phyloP scores from a whole-genome alignment of 1,284 basidiomycete genomes.

The Cutaneotrichosporon daszewskae region DNA sequence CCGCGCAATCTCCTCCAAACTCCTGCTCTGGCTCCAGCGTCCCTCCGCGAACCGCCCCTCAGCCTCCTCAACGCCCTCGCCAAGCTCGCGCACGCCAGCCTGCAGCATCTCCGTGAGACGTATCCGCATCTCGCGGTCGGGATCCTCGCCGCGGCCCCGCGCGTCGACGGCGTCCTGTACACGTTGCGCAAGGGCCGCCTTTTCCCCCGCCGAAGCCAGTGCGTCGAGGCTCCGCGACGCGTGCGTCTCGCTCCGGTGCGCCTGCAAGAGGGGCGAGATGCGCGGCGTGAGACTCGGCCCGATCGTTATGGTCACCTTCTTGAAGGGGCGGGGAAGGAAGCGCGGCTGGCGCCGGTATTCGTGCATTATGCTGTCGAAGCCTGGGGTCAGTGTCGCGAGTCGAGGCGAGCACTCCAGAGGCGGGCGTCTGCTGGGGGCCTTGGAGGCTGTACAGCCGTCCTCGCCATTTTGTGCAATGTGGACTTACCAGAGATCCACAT shows the following conservation, averaged over 20 bases:
- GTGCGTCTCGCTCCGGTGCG: constrained; percentile 21
- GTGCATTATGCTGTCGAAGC: constrained; percentile 86
- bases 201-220: background rate
- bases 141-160: background rate
- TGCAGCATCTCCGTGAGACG: constrained; percentile 95
- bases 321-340: constrained; percentile 38
- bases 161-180: background rate
- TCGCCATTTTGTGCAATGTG: no score
- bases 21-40: constrained; percentile 30
- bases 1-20: background rate
- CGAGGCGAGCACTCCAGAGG: no score
- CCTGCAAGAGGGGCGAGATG: constrained; percentile 37
- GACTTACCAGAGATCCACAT: constrained; percentile 81
- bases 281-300: constrained; percentile 36
- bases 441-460: no score
- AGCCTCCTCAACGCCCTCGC: constrained; percentile 35
- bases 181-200: background rate
- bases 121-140: constrained; percentile 78
- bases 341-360: constrained; percentile 57
- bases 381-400: constrained; percentile 41
- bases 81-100: constrained; percentile 33
- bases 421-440: no score
- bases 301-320: constrained; percentile 39
- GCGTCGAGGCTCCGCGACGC: no score
- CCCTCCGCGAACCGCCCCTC: constrained; percentile 42